phyloP scores from a whole-genome alignment of 2,329 filamentous ascomycete species.

The Colletotrichum orchidophilum region DNA sequence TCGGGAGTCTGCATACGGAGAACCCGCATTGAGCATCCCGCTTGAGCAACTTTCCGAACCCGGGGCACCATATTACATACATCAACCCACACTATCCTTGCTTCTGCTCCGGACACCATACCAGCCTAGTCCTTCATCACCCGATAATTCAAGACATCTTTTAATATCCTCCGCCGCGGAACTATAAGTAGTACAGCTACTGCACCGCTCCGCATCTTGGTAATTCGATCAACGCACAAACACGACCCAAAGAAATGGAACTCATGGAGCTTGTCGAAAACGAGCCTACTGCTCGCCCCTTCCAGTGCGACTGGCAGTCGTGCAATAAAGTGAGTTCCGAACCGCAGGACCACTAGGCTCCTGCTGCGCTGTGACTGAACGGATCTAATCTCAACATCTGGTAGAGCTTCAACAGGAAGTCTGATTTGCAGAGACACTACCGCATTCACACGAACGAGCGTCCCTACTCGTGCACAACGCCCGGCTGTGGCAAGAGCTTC shows the following conservation, averaged over 20 bases:
- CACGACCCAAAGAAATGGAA: constrained; percentile 59
- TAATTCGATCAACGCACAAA: constrained; percentile 39
- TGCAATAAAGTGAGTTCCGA: constrained; percentile 66
- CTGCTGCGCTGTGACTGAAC: not conserved
- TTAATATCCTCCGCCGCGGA: constrained; percentile 17
- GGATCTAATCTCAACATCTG: constrained; percentile 33
- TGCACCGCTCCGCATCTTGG: constrained; percentile 42
- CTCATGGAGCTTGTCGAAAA: constrained; percentile 72
- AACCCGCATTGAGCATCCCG: constrained; percentile 29
- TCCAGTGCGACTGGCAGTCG: constrained; percentile 70
- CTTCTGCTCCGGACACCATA: constrained; percentile 13
- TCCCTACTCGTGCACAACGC: constrained; percentile 69
- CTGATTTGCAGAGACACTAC: constrained; percentile 75
- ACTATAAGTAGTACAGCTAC: constrained; percentile 32
- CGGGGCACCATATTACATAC: constrained; percentile 22
- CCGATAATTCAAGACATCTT: constrained; percentile 26
- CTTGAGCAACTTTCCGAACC: constrained; percentile 29
- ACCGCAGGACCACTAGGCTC: not conserved
- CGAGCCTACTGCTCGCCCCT: constrained; percentile 69
- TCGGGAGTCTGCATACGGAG: constrained; percentile 25
- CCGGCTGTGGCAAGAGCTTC: constrained; percentile 74
- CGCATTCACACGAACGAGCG: constrained; percentile 78
- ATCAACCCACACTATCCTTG: constrained; percentile 26
- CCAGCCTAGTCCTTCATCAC: constrained; percentile 17
- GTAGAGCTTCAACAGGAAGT: constrained; percentile 79